Evolutionary conservation across 2,329 filamentous ascomycete genomes (phyloP).

Genomic region (Aureobasidium namibiae): DNA sequence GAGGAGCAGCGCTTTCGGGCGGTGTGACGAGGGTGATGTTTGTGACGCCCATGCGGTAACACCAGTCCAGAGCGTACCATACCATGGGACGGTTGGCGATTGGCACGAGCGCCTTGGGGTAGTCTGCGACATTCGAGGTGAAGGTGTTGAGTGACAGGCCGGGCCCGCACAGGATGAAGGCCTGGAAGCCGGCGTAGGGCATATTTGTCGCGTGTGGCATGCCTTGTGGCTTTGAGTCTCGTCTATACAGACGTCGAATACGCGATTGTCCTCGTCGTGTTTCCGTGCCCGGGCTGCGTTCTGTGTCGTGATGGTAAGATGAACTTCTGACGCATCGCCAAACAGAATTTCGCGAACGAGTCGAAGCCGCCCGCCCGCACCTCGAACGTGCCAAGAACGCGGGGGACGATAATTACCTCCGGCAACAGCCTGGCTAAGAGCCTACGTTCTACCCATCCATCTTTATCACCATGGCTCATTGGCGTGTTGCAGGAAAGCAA

Average conservation of each 20-base stretch:
- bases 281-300: neutral
- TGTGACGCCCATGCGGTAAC: constrained; percentile 71
- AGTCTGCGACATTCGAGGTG: constrained; percentile 69
- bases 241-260: no score
- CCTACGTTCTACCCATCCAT: no score
- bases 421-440: no score
- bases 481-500: neutral
- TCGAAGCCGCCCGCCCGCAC: neutral
- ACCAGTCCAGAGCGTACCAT: constrained; percentile 82
- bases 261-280: neutral
- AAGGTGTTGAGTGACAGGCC: constrained; percentile 77
- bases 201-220: constrained; percentile 69
- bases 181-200: constrained; percentile 70
- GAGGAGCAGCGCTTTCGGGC: constrained; percentile 52
- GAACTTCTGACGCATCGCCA: constrained; percentile 6
- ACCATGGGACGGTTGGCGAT: constrained; percentile 84
- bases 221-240: no score
- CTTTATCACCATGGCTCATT: neutral
- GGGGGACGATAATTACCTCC: neutral
- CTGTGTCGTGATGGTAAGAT: no score
- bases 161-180: constrained; percentile 73
- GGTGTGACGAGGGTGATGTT: constrained; percentile 51
- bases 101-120: constrained; percentile 72
- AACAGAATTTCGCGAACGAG: neutral
- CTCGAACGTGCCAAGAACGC: neutral